Percentiles rank a stretch among this genome's conserved stretches.
These are phyloP conservation scores for Podila epigama DNA, from an alignment of 192 early-diverging fungal genomes.

Conservation along the genomic window DNA sequence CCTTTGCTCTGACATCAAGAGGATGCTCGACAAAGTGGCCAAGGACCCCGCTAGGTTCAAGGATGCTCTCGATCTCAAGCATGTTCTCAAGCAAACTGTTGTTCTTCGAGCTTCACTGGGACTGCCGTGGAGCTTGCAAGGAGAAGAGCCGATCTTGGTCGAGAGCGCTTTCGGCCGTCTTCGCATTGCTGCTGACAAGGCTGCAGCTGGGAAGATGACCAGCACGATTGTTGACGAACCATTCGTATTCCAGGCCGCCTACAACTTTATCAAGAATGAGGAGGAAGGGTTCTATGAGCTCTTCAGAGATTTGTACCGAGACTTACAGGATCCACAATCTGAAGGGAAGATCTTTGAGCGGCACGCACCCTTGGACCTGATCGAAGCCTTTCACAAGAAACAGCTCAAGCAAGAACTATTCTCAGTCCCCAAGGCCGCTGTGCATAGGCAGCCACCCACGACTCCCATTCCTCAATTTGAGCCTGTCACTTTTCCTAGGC, in stretches of 20 bases:
- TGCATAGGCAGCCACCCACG: not conserved
- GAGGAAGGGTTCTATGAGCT: not conserved
- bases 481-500: not conserved
- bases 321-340: not conserved
- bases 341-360: constrained; percentile 1
- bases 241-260: constrained; percentile 39
- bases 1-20: constrained; percentile 41
- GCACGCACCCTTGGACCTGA: constrained; percentile 1
- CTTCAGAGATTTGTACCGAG: not conserved
- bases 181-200: constrained; percentile 26
- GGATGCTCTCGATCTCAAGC: constrained; percentile 31
- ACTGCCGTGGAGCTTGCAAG: constrained; percentile 40
- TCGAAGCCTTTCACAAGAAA: not conserved
- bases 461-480: not conserved
- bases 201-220: constrained; percentile 20
- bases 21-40: constrained; percentile 39
- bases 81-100: constrained; percentile 40
- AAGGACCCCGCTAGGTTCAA: constrained; percentile 26
- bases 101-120: constrained; percentile 40
- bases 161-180: constrained; percentile 37
- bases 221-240: constrained; percentile 38
- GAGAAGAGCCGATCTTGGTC: constrained; percentile 45
- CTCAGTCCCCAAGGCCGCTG: not conserved
- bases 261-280: constrained; percentile 3
- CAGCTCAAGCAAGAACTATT: not conserved